phyloP scores from a whole-genome alignment of 163 green algal species.

The Coccomyxa subellipsoidea region DNA sequence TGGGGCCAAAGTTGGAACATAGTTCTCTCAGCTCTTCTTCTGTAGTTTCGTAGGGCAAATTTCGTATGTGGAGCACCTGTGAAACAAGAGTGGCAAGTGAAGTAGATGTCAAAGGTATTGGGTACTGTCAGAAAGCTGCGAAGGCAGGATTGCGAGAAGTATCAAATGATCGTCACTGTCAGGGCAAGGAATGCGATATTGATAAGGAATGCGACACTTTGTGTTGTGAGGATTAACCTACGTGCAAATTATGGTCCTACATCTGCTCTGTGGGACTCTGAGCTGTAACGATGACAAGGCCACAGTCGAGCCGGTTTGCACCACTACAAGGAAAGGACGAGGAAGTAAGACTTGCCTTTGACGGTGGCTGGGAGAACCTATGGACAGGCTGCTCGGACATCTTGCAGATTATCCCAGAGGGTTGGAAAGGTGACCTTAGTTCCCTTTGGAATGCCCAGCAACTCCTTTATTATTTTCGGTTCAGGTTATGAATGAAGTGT shows the following conservation, averaged over 20 bases:
- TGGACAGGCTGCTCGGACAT: not conserved
- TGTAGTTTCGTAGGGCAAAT: slow-evolving; percentile 66
- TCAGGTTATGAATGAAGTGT: not conserved
- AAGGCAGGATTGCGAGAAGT: not conserved
- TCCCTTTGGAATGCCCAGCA: not conserved
- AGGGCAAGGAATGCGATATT: too few relatives aligned
- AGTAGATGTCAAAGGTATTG: not conserved
- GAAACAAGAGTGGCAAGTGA: not conserved
- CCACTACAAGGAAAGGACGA: too few relatives aligned
- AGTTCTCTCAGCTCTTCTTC: slow-evolving; percentile 63
- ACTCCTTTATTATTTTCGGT: not conserved
- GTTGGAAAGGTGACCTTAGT: not conserved
- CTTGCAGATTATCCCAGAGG: not conserved
- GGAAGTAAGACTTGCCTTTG: too few relatives aligned
- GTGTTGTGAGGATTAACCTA: too few relatives aligned
- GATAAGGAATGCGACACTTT: too few relatives aligned
- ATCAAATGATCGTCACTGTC: too few relatives aligned
- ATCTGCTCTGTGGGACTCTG: too few relatives aligned
- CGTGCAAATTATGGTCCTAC: too few relatives aligned
- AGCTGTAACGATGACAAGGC: too few relatives aligned
- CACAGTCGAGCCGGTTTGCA: too few relatives aligned
- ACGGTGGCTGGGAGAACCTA: not conserved
- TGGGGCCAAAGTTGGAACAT: slow-evolving; percentile 52
- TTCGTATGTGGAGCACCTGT: slow-evolving; percentile 73
- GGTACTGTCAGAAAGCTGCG: not conserved